Evolutionary conservation across 352 stramenopile genomes (phyloP), one percentile per base, ranked within the genome.

Genomic region (Pythium phragmitis): DNA sequence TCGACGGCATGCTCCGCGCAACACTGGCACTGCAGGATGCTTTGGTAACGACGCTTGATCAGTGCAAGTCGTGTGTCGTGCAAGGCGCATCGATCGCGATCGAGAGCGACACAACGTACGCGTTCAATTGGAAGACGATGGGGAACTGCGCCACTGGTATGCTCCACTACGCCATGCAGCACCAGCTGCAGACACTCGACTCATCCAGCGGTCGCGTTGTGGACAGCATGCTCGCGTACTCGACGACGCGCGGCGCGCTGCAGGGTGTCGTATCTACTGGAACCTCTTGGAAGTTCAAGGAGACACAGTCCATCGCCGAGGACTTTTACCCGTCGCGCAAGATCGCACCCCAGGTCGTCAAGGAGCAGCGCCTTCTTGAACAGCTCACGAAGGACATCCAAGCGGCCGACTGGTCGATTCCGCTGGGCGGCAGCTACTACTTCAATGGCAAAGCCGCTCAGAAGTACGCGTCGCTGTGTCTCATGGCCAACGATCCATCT

Each of bases 391-490:
- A 55, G 52, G 74, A 83, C 49, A 80, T 86, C 65, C 73, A 77
- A 26, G 51, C 60, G 42, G 33, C 53, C 6, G 34, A 39, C 34
- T 89, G 80, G 80, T 71, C 57, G 43, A 77, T 86, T 57, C 74
- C 76, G n/a, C 37, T 75, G 5, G 71, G 69, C 36, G 79, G 79
- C 43, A 87, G 77, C 67, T 88, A 81, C 63, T 88, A 88, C 67
- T 88, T 84, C 63, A 87, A 85, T 54, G 79, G 79, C 26, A 88
- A 88, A 45, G 63, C 70, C 12, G 77, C 71, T 1, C 79, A 87
- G 33, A 87, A 87, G 67, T 86, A 85, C 60, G 77, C 79, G 4
- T 82, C 72, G 30, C 62, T 88, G 42, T 88, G 79, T 64, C 66
- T 88, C 41, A 82, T 88, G 53, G 79, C 79, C 3, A 78, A 75